Percentiles rank a stretch among this genome's conserved stretches.
Evolutionary conservation across 306 rosid species (phyloP).

Genomic region (Pachyrhizus erosus): DNA sequence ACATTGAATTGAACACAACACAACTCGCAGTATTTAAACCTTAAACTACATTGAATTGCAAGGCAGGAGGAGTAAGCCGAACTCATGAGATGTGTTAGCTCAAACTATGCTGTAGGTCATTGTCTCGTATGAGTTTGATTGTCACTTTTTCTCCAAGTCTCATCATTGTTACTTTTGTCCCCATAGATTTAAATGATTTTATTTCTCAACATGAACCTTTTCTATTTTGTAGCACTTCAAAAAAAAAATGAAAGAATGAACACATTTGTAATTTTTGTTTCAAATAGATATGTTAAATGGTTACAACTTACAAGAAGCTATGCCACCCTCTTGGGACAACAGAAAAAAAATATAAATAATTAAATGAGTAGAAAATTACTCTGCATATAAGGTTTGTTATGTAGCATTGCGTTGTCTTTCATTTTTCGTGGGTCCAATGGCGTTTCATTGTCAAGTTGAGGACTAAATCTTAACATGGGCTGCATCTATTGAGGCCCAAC

Average conservation of each 20-base stretch:
- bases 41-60: background rate
- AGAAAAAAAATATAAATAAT: background rate
- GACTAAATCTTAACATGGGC: background rate
- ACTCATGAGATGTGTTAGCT: conserved; percentile 42
- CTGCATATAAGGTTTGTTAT: background rate
- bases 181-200: conserved; percentile 40
- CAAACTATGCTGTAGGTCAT: conserved; percentile 52
- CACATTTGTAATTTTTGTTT: background rate
- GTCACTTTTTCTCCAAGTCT: conserved; percentile 43
- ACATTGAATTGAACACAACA: conserved; percentile 45
- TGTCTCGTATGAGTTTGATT: conserved; percentile 42
- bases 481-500: background rate
- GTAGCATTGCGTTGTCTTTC: background rate
- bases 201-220: conserved; percentile 35
- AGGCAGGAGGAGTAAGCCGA: conserved; percentile 45
- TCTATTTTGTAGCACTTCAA: conserved; percentile 35
- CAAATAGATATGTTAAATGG: background rate
- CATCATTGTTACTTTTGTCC: conserved; percentile 37
- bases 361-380: background rate
- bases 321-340: background rate
- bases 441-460: background rate
- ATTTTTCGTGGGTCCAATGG: background rate
- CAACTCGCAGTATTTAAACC: conserved; percentile 42
- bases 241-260: conserved; percentile 18
- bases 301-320: conserved; percentile 1